Evolutionary conservation across 495 filamentous ascomycete genomes (phyloP), one percentile per base, ranked within the genome.

Genomic region (Astrothelium macrocarpum): DNA sequence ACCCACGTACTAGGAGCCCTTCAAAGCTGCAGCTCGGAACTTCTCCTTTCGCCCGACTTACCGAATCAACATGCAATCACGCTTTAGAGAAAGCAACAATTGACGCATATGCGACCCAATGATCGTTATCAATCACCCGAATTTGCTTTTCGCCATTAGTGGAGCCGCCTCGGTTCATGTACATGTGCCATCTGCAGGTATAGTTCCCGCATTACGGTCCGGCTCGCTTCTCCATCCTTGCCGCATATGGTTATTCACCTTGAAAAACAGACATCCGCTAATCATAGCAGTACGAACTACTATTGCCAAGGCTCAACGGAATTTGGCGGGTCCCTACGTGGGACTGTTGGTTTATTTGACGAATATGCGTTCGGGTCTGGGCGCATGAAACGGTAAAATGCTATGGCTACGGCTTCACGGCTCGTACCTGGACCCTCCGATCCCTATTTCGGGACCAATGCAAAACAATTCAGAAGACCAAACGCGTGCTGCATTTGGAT

Each of bases 301-400:
- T 56, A 56, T 56, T 56, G 49, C 49, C 49, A 56, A 56, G 49
- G 5, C 49, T 56, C 49, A 56, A 56, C 49, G 49, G 49, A 56
- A 26, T 4, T 29, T 16, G 49, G 49, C 20, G 9, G 25, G 25
- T 29, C 43, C 49, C 49, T 29, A 26, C 25, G 11, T 56, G 2
- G 49, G 49, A 29, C 49, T 11, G 49, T 56, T 26, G 49, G 4
- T 56, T 56, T 56, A 56, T 25, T 56, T 56, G 49, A 25, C 49
- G 49, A 56, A 56, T 56, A 56, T 56, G 49, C 49, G 16, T 56
- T 29, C 7, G 29, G 5, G 20, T 4, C 49, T 28, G 23, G 49
- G 49, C 49, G 49, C 49, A 56, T 56, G 20, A 56, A 56, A 56
- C 25, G 49, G 49, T 56, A 29, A 56, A 56, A 29, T 20, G 16